Percentiles rank a stretch among this genome's conserved stretches.
Evolutionary conservation across 2,329 filamentous ascomycete species (phyloP).

Genomic region (Sporothrix brasiliensis): DNA sequence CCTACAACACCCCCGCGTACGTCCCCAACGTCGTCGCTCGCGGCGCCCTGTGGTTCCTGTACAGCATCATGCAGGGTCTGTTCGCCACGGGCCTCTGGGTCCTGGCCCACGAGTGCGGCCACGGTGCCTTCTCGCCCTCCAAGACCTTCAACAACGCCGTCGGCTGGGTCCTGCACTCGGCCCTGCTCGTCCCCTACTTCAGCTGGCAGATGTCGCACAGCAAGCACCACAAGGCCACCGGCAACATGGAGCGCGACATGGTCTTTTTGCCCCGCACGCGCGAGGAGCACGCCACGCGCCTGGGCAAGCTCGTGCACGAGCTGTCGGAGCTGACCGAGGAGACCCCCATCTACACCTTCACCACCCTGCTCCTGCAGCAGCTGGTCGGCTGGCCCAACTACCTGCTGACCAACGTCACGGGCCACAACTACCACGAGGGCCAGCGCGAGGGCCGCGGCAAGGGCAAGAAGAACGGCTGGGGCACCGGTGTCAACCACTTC

Average conservation of each 20-base stretch:
- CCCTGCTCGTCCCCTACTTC: conserved; percentile 89
- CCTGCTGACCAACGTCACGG: conserved; percentile 87
- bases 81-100: conserved; percentile 96
- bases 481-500: conserved; percentile 92
- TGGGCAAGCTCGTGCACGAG: conserved; percentile 77
- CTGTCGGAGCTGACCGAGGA: conserved; percentile 89
- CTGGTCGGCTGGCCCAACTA: conserved; percentile 92
- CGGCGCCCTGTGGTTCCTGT: conserved; percentile 63
- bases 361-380: conserved; percentile 79
- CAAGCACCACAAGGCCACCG: conserved; percentile 99
- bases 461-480: conserved; percentile 84
- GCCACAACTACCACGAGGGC: conserved; percentile 90
- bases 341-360: conserved; percentile 80
- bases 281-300: conserved; percentile 73
- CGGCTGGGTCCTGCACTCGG: conserved; percentile 87
- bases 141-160: conserved; percentile 88
- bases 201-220: conserved; percentile 99
- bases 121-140: conserved; percentile 94
- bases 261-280: conserved; percentile 95
- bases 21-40: conserved; percentile 71
- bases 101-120: conserved; percentile 95
- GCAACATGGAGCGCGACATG: conserved; percentile 97
- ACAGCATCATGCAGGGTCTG: conserved; percentile 83
- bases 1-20: conserved; percentile 81
- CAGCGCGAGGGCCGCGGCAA: conserved; percentile 91